These are phyloP conservation scores for Tetrapisispora namnaoensis DNA, from an alignment of 805 yeast species.

Conservation along the genomic window DNA sequence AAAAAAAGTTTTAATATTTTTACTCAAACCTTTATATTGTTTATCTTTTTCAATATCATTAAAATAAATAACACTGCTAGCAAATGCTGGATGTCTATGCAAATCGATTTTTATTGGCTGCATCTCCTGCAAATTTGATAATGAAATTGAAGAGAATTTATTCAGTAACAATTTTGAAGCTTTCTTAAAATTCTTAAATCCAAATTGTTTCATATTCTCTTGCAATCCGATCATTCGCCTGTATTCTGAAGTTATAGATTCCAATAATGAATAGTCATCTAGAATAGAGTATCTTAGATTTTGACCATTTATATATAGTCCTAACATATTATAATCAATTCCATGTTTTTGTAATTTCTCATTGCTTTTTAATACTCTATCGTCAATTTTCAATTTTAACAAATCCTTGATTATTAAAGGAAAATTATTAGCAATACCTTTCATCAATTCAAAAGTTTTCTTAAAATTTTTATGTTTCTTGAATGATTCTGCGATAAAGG, in stretches of 20 bases:
- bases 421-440: slow-evolving; percentile 33
- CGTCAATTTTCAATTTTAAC: slow-evolving; percentile 5
- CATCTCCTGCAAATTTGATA: slow-evolving; percentile 14
- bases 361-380: slow-evolving; percentile 9
- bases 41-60: slow-evolving; percentile 66
- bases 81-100: slow-evolving; percentile 24
- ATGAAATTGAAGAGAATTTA: slow-evolving; percentile 17
- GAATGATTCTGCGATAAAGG: slow-evolving; percentile 37
- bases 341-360: slow-evolving; percentile 15
- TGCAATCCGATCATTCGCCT: slow-evolving; percentile 8
- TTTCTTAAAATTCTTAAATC: slow-evolving; percentile 14
- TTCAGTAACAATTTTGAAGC: slow-evolving; percentile 14
- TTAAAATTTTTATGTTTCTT: slow-evolving; percentile 26
- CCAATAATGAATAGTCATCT: slow-evolving; percentile 15
- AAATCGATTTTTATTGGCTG: slow-evolving; percentile 28
- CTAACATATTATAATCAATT: slow-evolving; percentile 25
- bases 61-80: slow-evolving; percentile 49
- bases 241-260: slow-evolving; percentile 17
- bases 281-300: slow-evolving; percentile 18
- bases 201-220: slow-evolving; percentile 13
- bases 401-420: slow-evolving; percentile 25
- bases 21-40: slow-evolving; percentile 39
- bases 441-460: slow-evolving; percentile 27
- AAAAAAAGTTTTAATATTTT: slow-evolving; percentile 39
- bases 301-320: slow-evolving; percentile 27